phyloP scores from a whole-genome alignment of 176 grass and related monocot species.

The Carex cristatella region DNA sequence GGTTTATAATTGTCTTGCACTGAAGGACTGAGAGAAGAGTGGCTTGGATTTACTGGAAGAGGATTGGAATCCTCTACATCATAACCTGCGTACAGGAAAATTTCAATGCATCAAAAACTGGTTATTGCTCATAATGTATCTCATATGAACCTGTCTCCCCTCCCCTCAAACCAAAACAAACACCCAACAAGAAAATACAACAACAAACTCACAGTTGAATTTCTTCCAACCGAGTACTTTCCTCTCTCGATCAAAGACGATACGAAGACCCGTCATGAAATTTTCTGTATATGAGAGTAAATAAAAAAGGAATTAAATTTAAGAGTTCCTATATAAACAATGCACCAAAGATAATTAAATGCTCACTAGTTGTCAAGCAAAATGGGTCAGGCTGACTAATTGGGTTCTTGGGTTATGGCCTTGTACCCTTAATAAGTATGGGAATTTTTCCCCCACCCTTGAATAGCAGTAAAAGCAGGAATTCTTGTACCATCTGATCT shows the following conservation, averaged over 20 bases:
- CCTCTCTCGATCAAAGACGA: conserved; percentile 74
- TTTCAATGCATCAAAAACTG: not conserved
- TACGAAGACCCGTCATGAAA: conserved; percentile 71
- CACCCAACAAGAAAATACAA: not conserved
- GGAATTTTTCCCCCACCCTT: not conserved
- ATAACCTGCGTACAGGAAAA: conserved; percentile 34
- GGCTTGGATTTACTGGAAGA: conserved; percentile 42
- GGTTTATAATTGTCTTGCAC: conserved; percentile 47
- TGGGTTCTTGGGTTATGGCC: not conserved
- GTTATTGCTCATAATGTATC: not conserved
- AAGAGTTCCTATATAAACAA: not conserved
- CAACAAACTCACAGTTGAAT: conserved; percentile 59
- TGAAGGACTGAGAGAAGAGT: conserved; percentile 31
- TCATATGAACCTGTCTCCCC: not conserved
- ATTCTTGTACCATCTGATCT: not conserved
- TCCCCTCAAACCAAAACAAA: not conserved
- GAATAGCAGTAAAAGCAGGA: not conserved
- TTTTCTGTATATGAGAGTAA: conserved; percentile 44
- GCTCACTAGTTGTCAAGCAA: not conserved
- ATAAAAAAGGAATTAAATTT: conserved; percentile 1
- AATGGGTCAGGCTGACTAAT: not conserved
- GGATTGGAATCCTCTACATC: conserved; percentile 49
- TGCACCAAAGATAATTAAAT: not conserved
- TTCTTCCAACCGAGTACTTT: conserved; percentile 72
- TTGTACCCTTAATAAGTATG: not conserved